A percentile compares a stretch with the other conserved stretches of the same genome.
Conservation (phyloP, 306 rosid species). For the Urtica urens region DNA sequence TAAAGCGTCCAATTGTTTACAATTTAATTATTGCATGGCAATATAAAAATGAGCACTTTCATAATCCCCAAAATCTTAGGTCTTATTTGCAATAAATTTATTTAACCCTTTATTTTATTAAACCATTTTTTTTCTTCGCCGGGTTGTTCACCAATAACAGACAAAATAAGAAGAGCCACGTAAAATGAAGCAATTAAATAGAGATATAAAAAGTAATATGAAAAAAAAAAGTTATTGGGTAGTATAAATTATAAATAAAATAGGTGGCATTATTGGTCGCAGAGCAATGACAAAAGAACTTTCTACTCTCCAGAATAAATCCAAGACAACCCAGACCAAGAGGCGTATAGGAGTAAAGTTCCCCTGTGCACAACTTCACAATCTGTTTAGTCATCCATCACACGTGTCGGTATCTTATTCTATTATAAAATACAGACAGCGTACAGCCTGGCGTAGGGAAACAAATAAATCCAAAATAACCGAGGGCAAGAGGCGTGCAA, state of each 20-base stretch:
- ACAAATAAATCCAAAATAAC: too few species aligned
- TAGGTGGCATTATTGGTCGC: slow-evolving; percentile 2
- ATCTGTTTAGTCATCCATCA: too few species aligned
- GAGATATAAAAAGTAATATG: neutral
- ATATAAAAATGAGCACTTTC: neutral
- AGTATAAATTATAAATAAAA: too few species aligned
- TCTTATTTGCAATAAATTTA: neutral
- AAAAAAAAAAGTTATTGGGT: neutral
- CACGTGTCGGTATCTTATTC: too few species aligned
- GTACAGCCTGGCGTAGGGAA: too few species aligned
- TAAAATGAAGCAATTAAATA: neutral
- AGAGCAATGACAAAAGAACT: slow-evolving; percentile 1
- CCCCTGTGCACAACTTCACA: neutral
- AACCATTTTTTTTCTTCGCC: neutral
- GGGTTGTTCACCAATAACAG: neutral
- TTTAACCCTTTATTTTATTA: neutral
- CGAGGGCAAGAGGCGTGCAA: too few species aligned
- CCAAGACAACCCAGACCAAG: too few species aligned
- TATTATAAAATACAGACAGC: too few species aligned
- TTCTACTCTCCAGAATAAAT: neutral
- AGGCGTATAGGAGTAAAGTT: neutral
- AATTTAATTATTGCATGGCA: neutral
- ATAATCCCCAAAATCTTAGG: neutral
- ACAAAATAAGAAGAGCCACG: neutral
- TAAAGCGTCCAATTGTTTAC: neutral